Conservation (phyloP, 1,284 basidiomycete genomes). For the Trichosporon sp. region DNA sequence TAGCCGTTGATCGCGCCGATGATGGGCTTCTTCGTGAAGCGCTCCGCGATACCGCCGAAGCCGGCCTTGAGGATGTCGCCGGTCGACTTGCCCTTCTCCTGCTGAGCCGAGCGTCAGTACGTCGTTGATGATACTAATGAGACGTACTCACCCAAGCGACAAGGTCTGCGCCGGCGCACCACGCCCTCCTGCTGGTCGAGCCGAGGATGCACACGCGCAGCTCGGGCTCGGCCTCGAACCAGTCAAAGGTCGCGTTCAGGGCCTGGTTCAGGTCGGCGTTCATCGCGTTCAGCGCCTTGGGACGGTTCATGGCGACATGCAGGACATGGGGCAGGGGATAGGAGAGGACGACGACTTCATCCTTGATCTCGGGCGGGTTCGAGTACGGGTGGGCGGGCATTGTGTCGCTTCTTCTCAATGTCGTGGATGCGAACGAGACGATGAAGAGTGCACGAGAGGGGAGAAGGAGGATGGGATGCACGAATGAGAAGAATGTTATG, state of each 20-base stretch:
- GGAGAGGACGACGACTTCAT: constrained; percentile 26
- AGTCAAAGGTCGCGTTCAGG: constrained; percentile 28
- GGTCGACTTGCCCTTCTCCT: constrained; percentile 21
- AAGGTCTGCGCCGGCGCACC: constrained; percentile 33
- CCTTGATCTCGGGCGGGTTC: constrained; percentile 23
- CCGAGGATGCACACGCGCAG: constrained; percentile 30
- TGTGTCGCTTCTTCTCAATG: not conserved
- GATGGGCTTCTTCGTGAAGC: constrained; percentile 33
- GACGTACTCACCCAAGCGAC: constrained; percentile 27
- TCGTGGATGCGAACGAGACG: not conserved
- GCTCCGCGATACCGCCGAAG: constrained; percentile 29
- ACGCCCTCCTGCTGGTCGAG: constrained; percentile 26
- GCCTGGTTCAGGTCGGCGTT: constrained; percentile 26
- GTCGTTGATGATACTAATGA: not conserved
- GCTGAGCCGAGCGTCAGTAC: constrained; percentile 2
- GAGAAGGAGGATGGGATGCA: not conserved
- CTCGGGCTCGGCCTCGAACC: constrained; percentile 31
- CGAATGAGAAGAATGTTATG: not conserved
- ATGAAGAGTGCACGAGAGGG: not conserved
- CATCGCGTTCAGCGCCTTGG: constrained; percentile 33
- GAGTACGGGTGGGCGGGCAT: constrained; percentile 16
- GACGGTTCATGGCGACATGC: constrained; percentile 33
- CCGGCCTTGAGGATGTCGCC: constrained; percentile 24
- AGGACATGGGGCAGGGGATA: constrained; percentile 30
- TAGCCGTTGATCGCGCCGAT: constrained; percentile 32